Evolutionary conservation across 2,329 filamentous ascomycete genomes (phyloP), one percentile per base, ranked within the genome.

Genomic region (Hypoxylon sp.): DNA sequence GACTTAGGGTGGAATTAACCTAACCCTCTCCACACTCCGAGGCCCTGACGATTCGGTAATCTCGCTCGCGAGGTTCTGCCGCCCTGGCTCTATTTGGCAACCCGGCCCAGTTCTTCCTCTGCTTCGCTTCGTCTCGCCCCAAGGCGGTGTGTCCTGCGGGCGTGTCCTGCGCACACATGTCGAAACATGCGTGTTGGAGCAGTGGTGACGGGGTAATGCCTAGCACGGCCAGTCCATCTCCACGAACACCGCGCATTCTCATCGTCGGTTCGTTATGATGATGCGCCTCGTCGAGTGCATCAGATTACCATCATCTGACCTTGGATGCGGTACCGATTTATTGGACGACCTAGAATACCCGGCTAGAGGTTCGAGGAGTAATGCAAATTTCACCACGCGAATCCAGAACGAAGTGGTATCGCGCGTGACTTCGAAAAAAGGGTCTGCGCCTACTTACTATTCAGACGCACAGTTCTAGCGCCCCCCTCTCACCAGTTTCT

Each of bases 21-120:
- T 63, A 63, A 63, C 61, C 61, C 61, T 63, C 61, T 61, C 58
- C 61, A 56, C 61, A 54, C 20, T 38, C 26, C 15, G 46, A 47
- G 26, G 42, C 57, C 41, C 56, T 51, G 57, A 42, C 29, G 47
- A 53, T 29, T 63, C 60, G 57, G 60, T 23, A 63, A 63, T 63
- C 57, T 60, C 37, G 55, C 38, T 31, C n/a, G 58, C 27, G 41
- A 35, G 41, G 29, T 31, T 24, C 38, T 37, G 45, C 40, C 18
- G 45, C 49, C 43, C n/a, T 45, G 27, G 27, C 38, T 49, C 8
- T 20, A 60, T 54, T 24, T 38, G 27, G 55, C 17, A 56, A 54
- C 20, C 29, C 47, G 51, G 47, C 21, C 38, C 17, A 50, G 33
- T 42, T 41, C 35, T 46, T 38, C 29, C 48, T 49, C n/a, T 24